These are phyloP conservation scores for Stellera chamaejasme DNA, from an alignment of 345 rosid species.

Conservation along the genomic window DNA sequence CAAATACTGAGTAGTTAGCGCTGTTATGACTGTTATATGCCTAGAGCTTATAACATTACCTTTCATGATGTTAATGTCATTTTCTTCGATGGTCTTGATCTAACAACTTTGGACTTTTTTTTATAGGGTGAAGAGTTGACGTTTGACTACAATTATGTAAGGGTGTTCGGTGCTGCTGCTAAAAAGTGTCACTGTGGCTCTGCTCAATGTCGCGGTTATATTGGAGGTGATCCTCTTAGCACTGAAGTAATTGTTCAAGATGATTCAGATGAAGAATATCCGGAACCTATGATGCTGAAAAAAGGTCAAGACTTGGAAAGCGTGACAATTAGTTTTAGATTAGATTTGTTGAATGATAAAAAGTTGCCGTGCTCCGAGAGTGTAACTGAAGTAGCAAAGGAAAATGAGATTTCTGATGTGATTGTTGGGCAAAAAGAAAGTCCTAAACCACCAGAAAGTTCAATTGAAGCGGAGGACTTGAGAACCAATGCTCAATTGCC, in stretches of 20 bases:
- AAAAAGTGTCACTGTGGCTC: conserved; percentile 92
- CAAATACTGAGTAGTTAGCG: too few relatives aligned
- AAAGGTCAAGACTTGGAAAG: conserved; percentile 44
- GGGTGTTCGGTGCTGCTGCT: conserved; percentile 98
- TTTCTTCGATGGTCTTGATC: not conserved
- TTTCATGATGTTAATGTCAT: too few relatives aligned
- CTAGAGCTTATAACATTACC: too few relatives aligned
- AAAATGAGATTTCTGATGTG: conserved; percentile 4
- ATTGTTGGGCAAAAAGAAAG: conserved; percentile 18
- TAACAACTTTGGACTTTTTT: conserved; percentile 11
- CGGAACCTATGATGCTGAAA: conserved; percentile 85
- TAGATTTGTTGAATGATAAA: conserved; percentile 21
- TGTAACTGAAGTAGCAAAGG: conserved; percentile 16
- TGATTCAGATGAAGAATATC: conserved; percentile 98
- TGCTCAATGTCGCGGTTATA: conserved; percentile 82
- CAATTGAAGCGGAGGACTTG: conserved; percentile 25
- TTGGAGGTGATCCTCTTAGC: conserved; percentile 86
- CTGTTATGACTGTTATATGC: too few relatives aligned
- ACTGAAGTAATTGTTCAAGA: conserved; percentile 78
- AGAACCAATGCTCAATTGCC: conserved; percentile 22
- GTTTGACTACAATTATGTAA: conserved; percentile 96
- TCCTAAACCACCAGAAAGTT: conserved; percentile 19
- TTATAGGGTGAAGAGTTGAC: conserved; percentile 89
- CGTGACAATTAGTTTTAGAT: conserved; percentile 24
- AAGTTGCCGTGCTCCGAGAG: conserved; percentile 21